Conservation (phyloP, 306 rosid species). For the Vigna reflexopilosa region DNA sequence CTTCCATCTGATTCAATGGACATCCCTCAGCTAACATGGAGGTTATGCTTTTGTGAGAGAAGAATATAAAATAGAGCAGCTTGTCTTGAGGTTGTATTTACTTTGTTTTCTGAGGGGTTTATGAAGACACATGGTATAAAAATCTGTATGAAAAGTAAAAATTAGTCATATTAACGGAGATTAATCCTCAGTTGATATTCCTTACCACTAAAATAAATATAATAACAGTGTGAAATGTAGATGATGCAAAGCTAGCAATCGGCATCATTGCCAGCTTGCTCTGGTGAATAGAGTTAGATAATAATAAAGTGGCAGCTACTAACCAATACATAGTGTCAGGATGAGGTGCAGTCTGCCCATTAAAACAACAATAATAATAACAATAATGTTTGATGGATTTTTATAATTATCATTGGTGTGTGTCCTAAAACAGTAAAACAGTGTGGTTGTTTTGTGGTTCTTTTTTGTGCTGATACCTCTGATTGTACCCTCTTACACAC, state of each 20-base stretch:
- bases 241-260: constrained; percentile 6
- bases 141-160: too few species aligned
- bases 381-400: constrained; percentile 1
- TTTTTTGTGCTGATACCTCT: neutral
- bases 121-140: too few species aligned
- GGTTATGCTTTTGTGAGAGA: constrained; percentile 16
- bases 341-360: constrained; percentile 37
- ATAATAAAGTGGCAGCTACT: neutral
- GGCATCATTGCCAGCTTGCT: constrained; percentile 53
- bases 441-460: neutral
- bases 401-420: neutral
- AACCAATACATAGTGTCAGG: constrained; percentile 38
- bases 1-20: constrained; percentile 16
- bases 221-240: too few species aligned
- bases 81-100: constrained; percentile 13
- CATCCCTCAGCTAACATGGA: constrained; percentile 13
- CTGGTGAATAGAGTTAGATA: constrained; percentile 35
- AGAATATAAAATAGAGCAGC: constrained; percentile 37
- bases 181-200: too few species aligned
- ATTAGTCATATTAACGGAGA: too few species aligned
- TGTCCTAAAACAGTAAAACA: constrained; percentile 33
- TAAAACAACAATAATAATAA: neutral
- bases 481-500: neutral
- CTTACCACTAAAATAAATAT: too few species aligned
- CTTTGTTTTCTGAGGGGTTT: neutral